Base-by-base conservation (phyloP, 2,329 filamentous ascomycete genomes). In the Penicillium sp. region DNA sequence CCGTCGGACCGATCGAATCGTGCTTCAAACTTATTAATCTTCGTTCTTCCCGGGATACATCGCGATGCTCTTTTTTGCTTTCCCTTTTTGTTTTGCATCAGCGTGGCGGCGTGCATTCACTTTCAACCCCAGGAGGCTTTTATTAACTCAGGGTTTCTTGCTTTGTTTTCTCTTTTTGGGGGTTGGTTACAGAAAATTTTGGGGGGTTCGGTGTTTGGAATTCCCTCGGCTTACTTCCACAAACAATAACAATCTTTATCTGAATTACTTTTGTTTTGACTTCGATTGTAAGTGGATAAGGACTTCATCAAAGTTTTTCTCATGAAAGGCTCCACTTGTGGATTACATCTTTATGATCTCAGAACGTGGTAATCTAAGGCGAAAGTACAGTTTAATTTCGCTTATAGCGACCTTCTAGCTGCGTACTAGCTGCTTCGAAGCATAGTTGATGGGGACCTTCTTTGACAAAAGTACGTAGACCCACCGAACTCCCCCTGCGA, bases 61-160 rank as follows among this genome's bases (percentile, higher is more conserved):
- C 22, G 31, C 33, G 33, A 35, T 49, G 21, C 31, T 53, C 44
- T 49, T 27, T 37, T 42, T 31, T 35, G 24, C 2, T 21, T 39
- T 49, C 10, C 5, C 26, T 26, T 19, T 33, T 29, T 6, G 39
- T 29, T 50, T 55, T 57, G 59, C 59, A 58, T 58, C 37, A 56
- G 54, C 57, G 54, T 59, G 52, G 52, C 46, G 59, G 59, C 54
- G 59, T 58, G 57, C 14, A 26, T 31, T 35, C 14, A 39, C 14
- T 54, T 33, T 50, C 26, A 35, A n/a, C n/a, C 26, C 19, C 19
- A 22, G 24, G 37, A 43, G n/a, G 21, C 35, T 21, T 31, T 19
- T 3, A 9, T n/a, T n/a, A 29, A 19, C 45, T 33, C 13, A 11
- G 33, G 26, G 16, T 22, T 47, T 22, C n/a, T 42, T 33, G 27